These are phyloP conservation scores for Coemansia sp. DNA, from an alignment of 192 early-diverging fungal genomes.

Conservation along the genomic window DNA sequence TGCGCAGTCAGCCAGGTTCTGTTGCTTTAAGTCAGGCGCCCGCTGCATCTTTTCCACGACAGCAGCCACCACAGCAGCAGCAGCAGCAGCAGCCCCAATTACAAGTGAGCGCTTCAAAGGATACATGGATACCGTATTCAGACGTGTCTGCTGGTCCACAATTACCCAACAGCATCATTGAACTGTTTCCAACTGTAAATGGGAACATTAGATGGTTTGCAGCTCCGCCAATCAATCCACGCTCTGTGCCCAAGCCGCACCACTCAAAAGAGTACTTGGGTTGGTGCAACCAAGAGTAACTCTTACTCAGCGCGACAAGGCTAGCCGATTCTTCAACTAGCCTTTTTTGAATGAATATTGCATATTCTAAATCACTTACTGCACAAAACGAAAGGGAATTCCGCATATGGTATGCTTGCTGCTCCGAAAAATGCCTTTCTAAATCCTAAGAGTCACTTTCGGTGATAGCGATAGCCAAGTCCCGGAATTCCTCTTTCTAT, in stretches of 20 bases:
- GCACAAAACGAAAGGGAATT: no score
- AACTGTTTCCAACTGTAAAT: conserved; percentile 33
- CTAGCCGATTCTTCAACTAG: no score
- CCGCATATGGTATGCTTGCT: no score
- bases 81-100: conserved; percentile 14
- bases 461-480: no score
- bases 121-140: conserved; percentile 18
- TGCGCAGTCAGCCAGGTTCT: neutral
- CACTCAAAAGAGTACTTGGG: conserved; percentile 36
- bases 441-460: no score
- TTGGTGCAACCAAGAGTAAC: conserved; percentile 20
- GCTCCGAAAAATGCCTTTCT: no score
- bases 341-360: no score
- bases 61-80: neutral
- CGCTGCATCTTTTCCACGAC: neutral
- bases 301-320: no score
- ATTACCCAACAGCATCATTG: conserved; percentile 29
- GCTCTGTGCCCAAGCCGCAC: neutral
- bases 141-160: conserved; percentile 17
- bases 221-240: conserved; percentile 20
- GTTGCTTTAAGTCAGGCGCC: neutral
- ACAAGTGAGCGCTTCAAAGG: conserved; percentile 1
- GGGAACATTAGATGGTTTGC: conserved; percentile 49
- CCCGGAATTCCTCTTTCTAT: no score
- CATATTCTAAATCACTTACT: no score